Evolutionary conservation across 1,139 yeast genomes (phyloP).

Genomic region (Pichia sp.): DNA sequence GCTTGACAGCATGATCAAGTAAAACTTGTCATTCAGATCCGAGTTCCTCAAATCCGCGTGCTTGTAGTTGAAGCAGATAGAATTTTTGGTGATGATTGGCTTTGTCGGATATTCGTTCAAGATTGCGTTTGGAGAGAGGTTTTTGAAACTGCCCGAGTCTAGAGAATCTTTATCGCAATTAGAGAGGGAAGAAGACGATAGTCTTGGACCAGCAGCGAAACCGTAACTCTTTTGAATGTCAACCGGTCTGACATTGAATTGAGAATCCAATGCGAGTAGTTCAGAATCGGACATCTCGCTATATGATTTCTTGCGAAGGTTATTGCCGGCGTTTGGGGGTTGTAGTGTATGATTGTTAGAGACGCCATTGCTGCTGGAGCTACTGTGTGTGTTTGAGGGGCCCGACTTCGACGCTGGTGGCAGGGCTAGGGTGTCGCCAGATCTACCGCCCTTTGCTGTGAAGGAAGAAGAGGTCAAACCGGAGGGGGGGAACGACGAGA

Average conservation of each 20-base stretch:
- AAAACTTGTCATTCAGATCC: slow-evolving; percentile 37
- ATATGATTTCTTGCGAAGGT: slow-evolving; percentile 46
- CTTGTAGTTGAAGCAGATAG: slow-evolving; percentile 40
- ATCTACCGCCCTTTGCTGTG: neutral
- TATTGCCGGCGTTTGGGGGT: slow-evolving; percentile 9
- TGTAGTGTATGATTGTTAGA: slow-evolving; percentile 12
- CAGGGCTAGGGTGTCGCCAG: too few relatives aligned
- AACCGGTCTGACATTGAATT: slow-evolving; percentile 34
- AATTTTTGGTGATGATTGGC: slow-evolving; percentile 26
- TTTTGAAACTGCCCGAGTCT: slow-evolving; percentile 14
- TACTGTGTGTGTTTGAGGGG: neutral
- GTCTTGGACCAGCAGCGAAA: slow-evolving; percentile 13
- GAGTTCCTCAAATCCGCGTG: slow-evolving; percentile 37
- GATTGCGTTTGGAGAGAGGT: slow-evolving; percentile 15
- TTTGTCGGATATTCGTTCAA: slow-evolving; percentile 29
- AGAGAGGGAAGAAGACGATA: slow-evolving; percentile 19
- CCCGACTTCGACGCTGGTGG: too few relatives aligned
- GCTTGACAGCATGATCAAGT: slow-evolving; percentile 57
- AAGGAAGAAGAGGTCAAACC: neutral
- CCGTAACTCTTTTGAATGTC: slow-evolving; percentile 24
- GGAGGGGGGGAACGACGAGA: neutral
- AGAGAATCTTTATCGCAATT: slow-evolving; percentile 18
- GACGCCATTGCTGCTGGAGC: slow-evolving; percentile 4
- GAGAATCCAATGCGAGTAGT: slow-evolving; percentile 56
- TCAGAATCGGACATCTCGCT: slow-evolving; percentile 64